Evolutionary conservation across 1,139 yeast genomes (phyloP).

Genomic region (Yamadazyma oceani): DNA sequence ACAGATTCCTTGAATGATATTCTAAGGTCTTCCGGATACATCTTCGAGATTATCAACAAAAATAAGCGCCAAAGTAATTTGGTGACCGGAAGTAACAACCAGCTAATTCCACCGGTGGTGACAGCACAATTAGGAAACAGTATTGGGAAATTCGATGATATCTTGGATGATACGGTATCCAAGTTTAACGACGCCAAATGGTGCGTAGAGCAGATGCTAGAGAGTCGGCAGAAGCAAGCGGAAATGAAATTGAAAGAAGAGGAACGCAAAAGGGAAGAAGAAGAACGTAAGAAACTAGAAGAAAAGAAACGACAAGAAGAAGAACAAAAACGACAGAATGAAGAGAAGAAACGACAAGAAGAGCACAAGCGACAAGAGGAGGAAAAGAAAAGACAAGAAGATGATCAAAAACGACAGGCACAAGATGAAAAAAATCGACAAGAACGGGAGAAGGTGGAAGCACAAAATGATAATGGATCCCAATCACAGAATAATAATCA

Average conservation of each 20-base stretch:
- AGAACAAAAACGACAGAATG: constrained; percentile 10
- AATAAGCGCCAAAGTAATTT: constrained; percentile 44
- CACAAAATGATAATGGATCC: constrained; percentile 6
- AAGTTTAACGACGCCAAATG: constrained; percentile 48
- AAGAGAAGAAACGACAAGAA: constrained; percentile 18
- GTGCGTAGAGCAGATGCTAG: constrained; percentile 48
- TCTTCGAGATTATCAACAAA: constrained; percentile 45
- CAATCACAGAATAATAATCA: constrained; percentile 16
- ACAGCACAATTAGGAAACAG: constrained; percentile 40
- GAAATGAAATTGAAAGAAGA: constrained; percentile 43
- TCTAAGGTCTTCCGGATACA: constrained; percentile 44
- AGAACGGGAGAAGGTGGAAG: constrained; percentile 18
- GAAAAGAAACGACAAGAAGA: constrained; percentile 19
- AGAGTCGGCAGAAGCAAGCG: constrained; percentile 44
- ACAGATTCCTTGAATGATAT: constrained; percentile 43
- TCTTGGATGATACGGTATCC: constrained; percentile 43
- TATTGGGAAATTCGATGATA: constrained; percentile 41
- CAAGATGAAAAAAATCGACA: constrained; percentile 18
- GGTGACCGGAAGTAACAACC: constrained; percentile 46
- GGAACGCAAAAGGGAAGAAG: constrained; percentile 26
- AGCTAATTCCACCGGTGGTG: constrained; percentile 41
- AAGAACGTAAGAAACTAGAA: constrained; percentile 17
- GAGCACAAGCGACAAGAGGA: constrained; percentile 14
- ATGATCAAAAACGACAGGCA: constrained; percentile 18
- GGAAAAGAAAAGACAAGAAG: constrained; percentile 16